phyloP scores from a whole-genome alignment of 176 grass and related monocot species.

The Carex parvula region DNA sequence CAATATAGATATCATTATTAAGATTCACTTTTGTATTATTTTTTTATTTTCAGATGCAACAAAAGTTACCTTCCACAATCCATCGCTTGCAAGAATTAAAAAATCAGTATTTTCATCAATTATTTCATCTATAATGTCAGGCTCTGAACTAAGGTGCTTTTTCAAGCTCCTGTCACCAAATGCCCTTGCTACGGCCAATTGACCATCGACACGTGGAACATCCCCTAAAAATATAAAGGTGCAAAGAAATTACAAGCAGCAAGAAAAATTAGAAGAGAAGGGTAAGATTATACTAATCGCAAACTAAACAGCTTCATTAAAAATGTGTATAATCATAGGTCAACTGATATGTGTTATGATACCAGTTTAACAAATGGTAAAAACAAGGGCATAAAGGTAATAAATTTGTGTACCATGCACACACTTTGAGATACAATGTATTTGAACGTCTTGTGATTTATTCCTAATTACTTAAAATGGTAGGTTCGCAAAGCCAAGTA shows the following conservation, averaged over 20 bases:
- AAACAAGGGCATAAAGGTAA: background rate
- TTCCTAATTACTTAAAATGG: background rate
- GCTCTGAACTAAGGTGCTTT: slow-evolving; percentile 86
- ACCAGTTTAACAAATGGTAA: background rate
- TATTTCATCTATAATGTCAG: slow-evolving; percentile 40
- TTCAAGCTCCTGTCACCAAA: slow-evolving; percentile 95
- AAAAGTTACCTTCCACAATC: slow-evolving; percentile 86
- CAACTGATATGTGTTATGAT: background rate
- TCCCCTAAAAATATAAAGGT: slow-evolving; percentile 55
- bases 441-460: background rate
- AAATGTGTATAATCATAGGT: background rate
- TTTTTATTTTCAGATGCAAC: background rate
- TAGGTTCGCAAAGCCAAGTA: too few relatives aligned
- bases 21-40: background rate
- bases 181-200: slow-evolving; percentile 90
- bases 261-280: background rate
- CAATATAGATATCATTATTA: background rate
- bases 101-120: slow-evolving; percentile 61
- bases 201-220: slow-evolving; percentile 90
- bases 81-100: slow-evolving; percentile 95
- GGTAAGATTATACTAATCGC: background rate
- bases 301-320: background rate
- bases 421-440: background rate
- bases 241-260: background rate
- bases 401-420: background rate